Evolutionary conservation across 176 grass and related monocot species (phyloP).

Genomic region (Aegilops sharonensis): DNA sequence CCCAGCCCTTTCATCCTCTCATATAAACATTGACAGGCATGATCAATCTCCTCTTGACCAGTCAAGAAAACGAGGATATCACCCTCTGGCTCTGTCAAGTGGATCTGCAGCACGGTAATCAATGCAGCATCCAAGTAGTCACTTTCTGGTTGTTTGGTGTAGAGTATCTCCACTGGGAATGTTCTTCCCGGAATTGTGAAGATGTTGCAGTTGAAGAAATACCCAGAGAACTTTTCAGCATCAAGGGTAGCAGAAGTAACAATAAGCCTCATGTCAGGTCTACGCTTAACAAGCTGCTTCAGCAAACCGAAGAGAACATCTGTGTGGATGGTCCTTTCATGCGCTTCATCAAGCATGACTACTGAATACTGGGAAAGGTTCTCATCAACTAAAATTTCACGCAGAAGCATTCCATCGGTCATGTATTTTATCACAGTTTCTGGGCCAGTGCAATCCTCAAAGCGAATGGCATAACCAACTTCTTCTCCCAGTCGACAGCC

Average conservation of each 20-base stretch:
- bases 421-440: conserved; percentile 98
- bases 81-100: conserved; percentile 92
- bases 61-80: conserved; percentile 88
- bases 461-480: conserved; percentile 93
- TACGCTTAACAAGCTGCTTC: conserved; percentile 88
- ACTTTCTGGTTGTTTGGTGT: conserved; percentile 87
- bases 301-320: conserved; percentile 92
- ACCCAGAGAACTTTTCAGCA: conserved; percentile 97
- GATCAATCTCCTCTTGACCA: conserved; percentile 95
- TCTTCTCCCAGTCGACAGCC: conserved; percentile 90
- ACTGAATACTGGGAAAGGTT: conserved; percentile 89
- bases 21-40: conserved; percentile 86
- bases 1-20: conserved; percentile 94
- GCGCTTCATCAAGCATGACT: conserved; percentile 96
- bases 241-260: conserved; percentile 96
- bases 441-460: conserved; percentile 90
- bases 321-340: conserved; percentile 93
- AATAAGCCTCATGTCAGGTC: conserved; percentile 87
- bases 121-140: conserved; percentile 93
- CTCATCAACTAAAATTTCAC: conserved; percentile 95
- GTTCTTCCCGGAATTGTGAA: conserved; percentile 98
- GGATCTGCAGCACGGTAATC: conserved; percentile 90
- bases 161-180: conserved; percentile 93
- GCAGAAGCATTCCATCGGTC: conserved; percentile 97
- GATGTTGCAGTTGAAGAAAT: conserved; percentile 96